Conservation (phyloP, 495 filamentous ascomycete species). For the Aspergillus sparsus region DNA sequence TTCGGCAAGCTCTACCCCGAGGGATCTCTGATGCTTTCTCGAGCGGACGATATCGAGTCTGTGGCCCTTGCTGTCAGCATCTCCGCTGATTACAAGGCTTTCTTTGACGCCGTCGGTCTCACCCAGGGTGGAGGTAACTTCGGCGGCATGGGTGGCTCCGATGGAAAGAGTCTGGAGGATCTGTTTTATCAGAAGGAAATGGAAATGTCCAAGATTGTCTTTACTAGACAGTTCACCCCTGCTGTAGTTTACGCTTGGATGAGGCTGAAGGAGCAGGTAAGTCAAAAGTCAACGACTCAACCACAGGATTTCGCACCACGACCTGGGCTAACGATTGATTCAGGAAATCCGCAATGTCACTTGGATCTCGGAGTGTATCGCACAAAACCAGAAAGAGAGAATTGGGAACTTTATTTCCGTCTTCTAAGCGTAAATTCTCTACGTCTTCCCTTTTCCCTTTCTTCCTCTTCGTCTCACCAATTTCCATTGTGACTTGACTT, state of each 20-base stretch:
- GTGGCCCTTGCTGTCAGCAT: constrained; percentile 91
- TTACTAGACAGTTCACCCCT: constrained; percentile 94
- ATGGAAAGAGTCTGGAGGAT: constrained; percentile 91
- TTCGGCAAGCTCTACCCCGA: constrained; percentile 92
- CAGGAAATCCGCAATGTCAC: constrained; percentile 99
- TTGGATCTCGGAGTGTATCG: constrained; percentile 99
- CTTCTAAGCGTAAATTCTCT: constrained; percentile 55
- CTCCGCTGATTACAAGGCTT: constrained; percentile 85
- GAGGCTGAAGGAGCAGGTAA: constrained; percentile 93
- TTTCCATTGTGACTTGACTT: no score
- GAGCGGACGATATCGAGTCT: constrained; percentile 91
- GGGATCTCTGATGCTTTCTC: constrained; percentile 91
- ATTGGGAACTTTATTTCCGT: constrained; percentile 99
- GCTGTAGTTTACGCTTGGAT: constrained; percentile 98
- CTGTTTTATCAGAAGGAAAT: constrained; percentile 99
- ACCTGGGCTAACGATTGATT: constrained; percentile 25
- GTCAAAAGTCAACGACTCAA: constrained; percentile 38
- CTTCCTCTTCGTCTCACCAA: constrained; percentile 14
- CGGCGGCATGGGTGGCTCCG: constrained; percentile 83
- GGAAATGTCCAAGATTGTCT: constrained; percentile 92
- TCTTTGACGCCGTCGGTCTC: constrained; percentile 90
- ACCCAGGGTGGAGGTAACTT: constrained; percentile 70
- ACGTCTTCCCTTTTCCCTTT: constrained; percentile 15
- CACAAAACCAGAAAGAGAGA: constrained; percentile 98
- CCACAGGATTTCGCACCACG: not conserved